Base-by-base conservation (phyloP, 331 rosid genomes). In the Spiraea crenata region DNA sequence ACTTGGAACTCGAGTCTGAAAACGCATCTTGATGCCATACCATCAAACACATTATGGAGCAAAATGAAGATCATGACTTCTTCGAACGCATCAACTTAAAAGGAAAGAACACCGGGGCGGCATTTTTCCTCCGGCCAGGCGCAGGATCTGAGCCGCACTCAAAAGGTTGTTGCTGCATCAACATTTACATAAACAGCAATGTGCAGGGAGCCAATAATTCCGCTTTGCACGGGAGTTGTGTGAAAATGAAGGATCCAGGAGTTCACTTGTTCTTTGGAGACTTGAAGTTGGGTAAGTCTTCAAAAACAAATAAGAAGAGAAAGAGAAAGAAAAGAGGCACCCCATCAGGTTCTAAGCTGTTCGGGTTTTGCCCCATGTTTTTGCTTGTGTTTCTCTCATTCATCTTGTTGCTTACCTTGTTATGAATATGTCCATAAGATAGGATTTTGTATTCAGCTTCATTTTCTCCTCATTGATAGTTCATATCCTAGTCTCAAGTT, bases 141-240 rank as follows among this genome's bases (percentile, higher is more conserved):
- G 9, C 62, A 7, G 63, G 79, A 72, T 72, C 82, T n/a, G 86
- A 81, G 65, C 34, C 85, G 42, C 77, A 65, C 37, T 37, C 82
- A 11, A 72, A 63, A 20, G 82, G 83, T 67, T 80, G 82, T 64
- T 83, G 92, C 48, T 89, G 91, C 86, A 82, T 91, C 69, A 91
- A 93, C 86, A 86, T 91, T 57, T 93, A 87, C 65, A 71, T 91
- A 38, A 91, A 91, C 90, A 93, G 80, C 84, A 93, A 93, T 10
- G 74, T 91, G 71, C 95, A 91, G 38, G 99, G 90, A 25, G 84
- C 88, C 50, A 80, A 79, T 61, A 85, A 86, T 68, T 89, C 99
- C 3, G 74, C 81, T 66, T 48, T 91, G 83, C 71, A 71, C 60
- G 90, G 48, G 51, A 87, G 92, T 78, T 80, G 73, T 65, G 83